Evolutionary conservation across 108 stramenopile species (phyloP).

Genomic region (Ochromonas danica): DNA sequence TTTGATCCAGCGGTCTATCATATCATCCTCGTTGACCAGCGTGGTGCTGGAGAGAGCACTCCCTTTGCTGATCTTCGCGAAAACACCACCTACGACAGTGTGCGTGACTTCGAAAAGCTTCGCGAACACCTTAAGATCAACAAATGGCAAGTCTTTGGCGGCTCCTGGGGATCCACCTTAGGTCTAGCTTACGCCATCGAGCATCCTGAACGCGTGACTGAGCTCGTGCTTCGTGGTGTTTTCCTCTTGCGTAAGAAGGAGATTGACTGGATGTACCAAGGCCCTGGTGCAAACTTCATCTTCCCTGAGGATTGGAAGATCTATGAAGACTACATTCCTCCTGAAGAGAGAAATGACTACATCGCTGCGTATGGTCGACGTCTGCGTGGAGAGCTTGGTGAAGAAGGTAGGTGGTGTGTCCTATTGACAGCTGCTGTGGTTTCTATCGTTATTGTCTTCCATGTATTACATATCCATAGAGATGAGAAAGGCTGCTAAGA

Average conservation of each 20-base stretch:
- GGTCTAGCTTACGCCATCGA: slow-evolving; percentile 70
- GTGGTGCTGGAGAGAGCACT: slow-evolving; percentile 65
- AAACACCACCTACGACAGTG: slow-evolving; percentile 39
- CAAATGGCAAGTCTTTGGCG: slow-evolving; percentile 77
- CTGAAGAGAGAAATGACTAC: slow-evolving; percentile 41
- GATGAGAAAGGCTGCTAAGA: slow-evolving; percentile 35
- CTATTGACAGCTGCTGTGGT: too few relatives aligned
- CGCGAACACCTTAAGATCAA: slow-evolving; percentile 55
- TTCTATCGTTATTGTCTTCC: neutral
- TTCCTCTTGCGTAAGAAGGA: slow-evolving; percentile 69
- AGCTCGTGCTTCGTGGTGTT: slow-evolving; percentile 73
- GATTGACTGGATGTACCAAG: slow-evolving; percentile 69
- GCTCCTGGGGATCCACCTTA: slow-evolving; percentile 81
- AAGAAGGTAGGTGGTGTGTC: neutral
- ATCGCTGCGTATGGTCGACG: slow-evolving; percentile 43
- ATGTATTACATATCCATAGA: neutral
- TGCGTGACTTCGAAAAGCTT: slow-evolving; percentile 72
- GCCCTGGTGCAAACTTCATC: slow-evolving; percentile 33
- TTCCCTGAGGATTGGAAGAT: slow-evolving; percentile 55
- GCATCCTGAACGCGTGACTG: slow-evolving; percentile 57
- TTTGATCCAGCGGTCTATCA: slow-evolving; percentile 55
- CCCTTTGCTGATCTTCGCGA: slow-evolving; percentile 41
- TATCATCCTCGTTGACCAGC: slow-evolving; percentile 76
- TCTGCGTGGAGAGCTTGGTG: slow-evolving; percentile 40
- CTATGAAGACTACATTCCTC: slow-evolving; percentile 41